Conservation (phyloP, 192 early-diverging fungal species). For the Coemansia aciculifera region DNA sequence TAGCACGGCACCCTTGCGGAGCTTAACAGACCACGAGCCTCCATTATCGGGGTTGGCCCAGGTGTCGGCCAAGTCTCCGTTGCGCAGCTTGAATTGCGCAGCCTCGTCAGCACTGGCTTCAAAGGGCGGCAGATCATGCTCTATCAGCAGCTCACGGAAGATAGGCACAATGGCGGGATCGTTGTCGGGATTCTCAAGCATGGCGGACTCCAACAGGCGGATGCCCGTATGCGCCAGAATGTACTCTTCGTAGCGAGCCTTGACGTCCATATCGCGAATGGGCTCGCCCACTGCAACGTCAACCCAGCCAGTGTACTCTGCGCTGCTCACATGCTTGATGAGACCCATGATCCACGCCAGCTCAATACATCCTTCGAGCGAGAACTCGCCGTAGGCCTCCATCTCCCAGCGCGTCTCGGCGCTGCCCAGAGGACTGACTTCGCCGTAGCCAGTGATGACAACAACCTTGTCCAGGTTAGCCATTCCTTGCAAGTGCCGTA, state of each 20-base stretch:
- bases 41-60: slow-evolving; percentile 20
- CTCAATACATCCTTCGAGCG: slow-evolving; percentile 76
- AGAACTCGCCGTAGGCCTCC: slow-evolving; percentile 76
- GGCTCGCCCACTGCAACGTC: slow-evolving; percentile 75
- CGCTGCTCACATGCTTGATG: slow-evolving; percentile 77
- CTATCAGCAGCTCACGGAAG: slow-evolving; percentile 87
- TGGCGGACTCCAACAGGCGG: slow-evolving; percentile 43
- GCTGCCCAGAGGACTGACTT: slow-evolving; percentile 90
- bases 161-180: slow-evolving; percentile 83
- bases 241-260: slow-evolving; percentile 86
- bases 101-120: slow-evolving; percentile 88
- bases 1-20: slow-evolving; percentile 84
- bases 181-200: slow-evolving; percentile 70
- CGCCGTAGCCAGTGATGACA: slow-evolving; percentile 91
- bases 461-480: slow-evolving; percentile 89
- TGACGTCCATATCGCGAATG: slow-evolving; percentile 83
- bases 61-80: slow-evolving; percentile 72
- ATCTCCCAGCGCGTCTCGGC: slow-evolving; percentile 96
- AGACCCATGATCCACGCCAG: slow-evolving; percentile 98
- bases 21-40: slow-evolving; percentile 75
- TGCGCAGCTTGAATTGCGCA: slow-evolving; percentile 78
- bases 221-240: slow-evolving; percentile 88
- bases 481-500: slow-evolving; percentile 66
- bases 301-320: slow-evolving; percentile 70
- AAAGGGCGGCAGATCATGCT: slow-evolving; percentile 83